phyloP scores from a whole-genome alignment of 768 basidiomycete species.

The Mycena rosella region DNA sequence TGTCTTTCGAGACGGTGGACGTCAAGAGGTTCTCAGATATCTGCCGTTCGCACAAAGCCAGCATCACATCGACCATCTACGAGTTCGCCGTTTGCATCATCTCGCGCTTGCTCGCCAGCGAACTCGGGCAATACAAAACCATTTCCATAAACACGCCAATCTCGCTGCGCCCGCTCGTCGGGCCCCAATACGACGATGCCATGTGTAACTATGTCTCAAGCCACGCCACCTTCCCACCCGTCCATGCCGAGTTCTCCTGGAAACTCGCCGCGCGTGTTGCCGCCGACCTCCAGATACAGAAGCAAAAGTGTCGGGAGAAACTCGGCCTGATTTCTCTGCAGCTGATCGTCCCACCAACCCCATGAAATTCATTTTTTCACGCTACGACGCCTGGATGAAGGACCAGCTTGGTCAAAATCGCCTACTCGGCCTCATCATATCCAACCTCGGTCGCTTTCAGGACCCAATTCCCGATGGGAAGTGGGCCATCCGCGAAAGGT shows the following conservation, averaged over 20 bases:
- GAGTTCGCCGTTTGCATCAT: constrained; percentile 41
- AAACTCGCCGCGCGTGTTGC: constrained; percentile 43
- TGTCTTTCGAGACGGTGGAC: constrained; percentile 40
- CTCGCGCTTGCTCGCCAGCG: constrained; percentile 28
- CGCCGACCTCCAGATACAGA: constrained; percentile 40
- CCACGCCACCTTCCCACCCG: constrained; percentile 34
- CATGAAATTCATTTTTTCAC: neutral
- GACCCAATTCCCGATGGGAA: neutral
- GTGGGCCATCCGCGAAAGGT: constrained; percentile 39
- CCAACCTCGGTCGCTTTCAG: constrained; percentile 43
- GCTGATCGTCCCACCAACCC: no score
- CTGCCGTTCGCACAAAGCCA: constrained; percentile 46
- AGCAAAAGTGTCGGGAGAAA: neutral
- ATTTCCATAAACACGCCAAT: constrained; percentile 44
- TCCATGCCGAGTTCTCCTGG: constrained; percentile 50
- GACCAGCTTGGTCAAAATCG: constrained; percentile 11
- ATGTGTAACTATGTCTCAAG: constrained; percentile 51
- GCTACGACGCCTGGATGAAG: neutral
- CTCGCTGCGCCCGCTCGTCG: constrained; percentile 47
- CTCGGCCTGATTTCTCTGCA: no score
- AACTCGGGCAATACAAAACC: neutral
- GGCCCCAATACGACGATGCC: constrained; percentile 37
- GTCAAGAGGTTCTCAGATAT: constrained; percentile 36
- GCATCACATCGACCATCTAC: constrained; percentile 47
- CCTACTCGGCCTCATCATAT: neutral